Evolutionary conservation across 441 rosid species (phyloP).

Genomic region (Raphanus hybrid): DNA sequence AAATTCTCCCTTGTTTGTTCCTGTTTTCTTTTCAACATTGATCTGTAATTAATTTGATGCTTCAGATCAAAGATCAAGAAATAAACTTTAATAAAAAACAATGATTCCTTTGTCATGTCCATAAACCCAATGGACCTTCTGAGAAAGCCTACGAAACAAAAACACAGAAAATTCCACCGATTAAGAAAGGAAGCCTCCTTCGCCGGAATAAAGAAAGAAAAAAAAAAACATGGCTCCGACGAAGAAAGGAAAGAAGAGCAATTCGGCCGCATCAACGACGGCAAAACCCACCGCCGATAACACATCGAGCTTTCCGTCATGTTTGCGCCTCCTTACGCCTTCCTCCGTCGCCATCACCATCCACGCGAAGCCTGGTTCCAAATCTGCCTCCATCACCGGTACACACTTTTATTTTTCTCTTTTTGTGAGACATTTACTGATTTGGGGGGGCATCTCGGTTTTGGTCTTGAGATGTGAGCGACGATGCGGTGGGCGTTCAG

Average conservation of each 20-base stretch:
- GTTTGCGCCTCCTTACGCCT: constrained; percentile 63
- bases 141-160: too few relatives aligned
- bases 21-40: neutral
- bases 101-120: too few relatives aligned
- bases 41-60: neutral
- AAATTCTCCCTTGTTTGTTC: neutral
- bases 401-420: neutral
- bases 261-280: constrained; percentile 49
- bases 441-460: neutral
- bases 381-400: constrained; percentile 92
- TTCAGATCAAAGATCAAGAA: neutral
- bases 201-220: neutral
- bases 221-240: constrained; percentile 59
- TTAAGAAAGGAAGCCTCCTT: constrained; percentile 10
- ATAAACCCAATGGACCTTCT: too few relatives aligned
- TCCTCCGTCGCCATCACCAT: constrained; percentile 85
- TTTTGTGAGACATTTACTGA: constrained; percentile 6
- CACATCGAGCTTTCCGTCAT: constrained; percentile 53
- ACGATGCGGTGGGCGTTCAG: constrained; percentile 85
- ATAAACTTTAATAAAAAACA: too few relatives aligned
- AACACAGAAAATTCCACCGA: constrained; percentile 8
- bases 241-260: constrained; percentile 67
- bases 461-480: constrained; percentile 63
- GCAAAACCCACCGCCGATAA: constrained; percentile 39
- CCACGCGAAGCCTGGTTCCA: constrained; percentile 93